phyloP scores from a whole-genome alignment of 2,329 filamentous ascomycete species.

The Epichloe hybrida region DNA sequence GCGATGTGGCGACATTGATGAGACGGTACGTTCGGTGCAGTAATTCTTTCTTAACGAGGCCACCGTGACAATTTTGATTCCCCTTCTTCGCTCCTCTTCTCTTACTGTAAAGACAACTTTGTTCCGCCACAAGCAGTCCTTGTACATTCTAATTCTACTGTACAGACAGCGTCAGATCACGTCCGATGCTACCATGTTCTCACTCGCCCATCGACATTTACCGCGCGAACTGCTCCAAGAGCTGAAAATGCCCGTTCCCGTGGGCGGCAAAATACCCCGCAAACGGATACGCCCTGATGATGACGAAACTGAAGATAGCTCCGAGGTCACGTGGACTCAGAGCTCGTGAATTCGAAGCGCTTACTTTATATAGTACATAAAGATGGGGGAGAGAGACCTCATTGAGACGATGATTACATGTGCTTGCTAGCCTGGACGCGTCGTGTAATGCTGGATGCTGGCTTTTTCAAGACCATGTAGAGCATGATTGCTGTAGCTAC shows the following conservation, averaged over 20 bases:
- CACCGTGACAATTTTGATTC: not conserved
- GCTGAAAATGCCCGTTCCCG: conserved; percentile 54
- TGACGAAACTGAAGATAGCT: conserved; percentile 20
- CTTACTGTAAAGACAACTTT: conserved; percentile 1
- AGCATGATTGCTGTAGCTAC: conserved; percentile 87
- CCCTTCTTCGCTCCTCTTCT: conserved; percentile 2
- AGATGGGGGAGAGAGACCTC: not conserved
- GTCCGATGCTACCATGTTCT: conserved; percentile 61
- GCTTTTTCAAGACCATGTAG: conserved; percentile 87
- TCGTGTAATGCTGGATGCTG: conserved; percentile 56
- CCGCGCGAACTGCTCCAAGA: conserved; percentile 74
- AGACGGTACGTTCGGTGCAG: conserved; percentile 43
- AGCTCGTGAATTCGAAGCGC: not conserved
- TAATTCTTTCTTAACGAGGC: not conserved
- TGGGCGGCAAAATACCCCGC: conserved; percentile 35
- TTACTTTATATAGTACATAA: not conserved
- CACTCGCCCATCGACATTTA: conserved; percentile 69
- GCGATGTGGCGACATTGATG: conserved; percentile 71
- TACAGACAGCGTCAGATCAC: conserved; percentile 65
- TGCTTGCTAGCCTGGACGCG: conserved; percentile 65
- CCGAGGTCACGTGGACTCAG: conserved; percentile 12
- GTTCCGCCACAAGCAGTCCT: no score
- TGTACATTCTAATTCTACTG: conserved; percentile 14
- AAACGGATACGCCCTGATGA: conserved; percentile 20
- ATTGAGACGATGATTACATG: conserved; percentile 39